Evolutionary conservation across 73 alveolate genomes (phyloP).

Genomic region (Stentor roeselii): DNA sequence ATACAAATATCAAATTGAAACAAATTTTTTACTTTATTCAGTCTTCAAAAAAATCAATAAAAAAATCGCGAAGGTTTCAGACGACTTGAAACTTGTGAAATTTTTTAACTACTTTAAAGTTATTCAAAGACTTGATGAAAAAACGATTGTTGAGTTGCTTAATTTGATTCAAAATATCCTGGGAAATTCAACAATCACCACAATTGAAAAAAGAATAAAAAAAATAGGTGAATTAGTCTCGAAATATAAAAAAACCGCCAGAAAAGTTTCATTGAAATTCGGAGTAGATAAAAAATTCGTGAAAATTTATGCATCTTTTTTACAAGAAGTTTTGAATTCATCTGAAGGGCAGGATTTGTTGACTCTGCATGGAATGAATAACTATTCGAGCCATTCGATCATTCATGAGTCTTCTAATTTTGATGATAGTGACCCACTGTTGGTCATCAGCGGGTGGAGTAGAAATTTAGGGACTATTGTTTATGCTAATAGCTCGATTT

Average conservation of each 20-base stretch:
- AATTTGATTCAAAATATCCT: no score
- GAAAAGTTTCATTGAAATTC: neutral
- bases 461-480: neutral
- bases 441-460: neutral
- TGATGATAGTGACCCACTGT: neutral
- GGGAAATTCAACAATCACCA: neutral
- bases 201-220: neutral
- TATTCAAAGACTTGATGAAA: neutral
- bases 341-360: neutral
- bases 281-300: neutral
- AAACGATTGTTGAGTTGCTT: no score
- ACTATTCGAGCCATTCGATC: neutral
- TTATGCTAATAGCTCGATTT: neutral
- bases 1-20: neutral
- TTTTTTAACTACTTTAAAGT: neutral
- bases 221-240: neutral
- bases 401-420: neutral
- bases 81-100: neutral
- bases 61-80: neutral
- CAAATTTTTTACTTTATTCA: neutral
- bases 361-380: no score
- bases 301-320: neutral
- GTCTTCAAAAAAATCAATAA: neutral
- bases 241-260: neutral
- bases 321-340: neutral